These are phyloP conservation scores for Sphagnurus paluster DNA, from an alignment of 1,284 basidiomycete genomes.

Conservation along the genomic window DNA sequence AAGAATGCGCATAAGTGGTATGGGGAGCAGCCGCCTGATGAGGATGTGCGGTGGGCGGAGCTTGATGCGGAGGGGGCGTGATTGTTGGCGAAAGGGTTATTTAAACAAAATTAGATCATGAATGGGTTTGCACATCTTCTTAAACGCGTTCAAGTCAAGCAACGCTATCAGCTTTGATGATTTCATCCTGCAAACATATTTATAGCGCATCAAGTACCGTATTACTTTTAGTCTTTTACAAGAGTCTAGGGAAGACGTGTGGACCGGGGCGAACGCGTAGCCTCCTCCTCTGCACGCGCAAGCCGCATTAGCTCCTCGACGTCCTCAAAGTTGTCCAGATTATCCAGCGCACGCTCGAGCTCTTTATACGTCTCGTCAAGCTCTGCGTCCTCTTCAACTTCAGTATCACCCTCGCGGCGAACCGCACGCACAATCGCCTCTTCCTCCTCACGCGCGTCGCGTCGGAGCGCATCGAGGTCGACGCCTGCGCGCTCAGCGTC, in stretches of 20 bases:
- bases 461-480: no score
- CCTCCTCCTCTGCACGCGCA: not conserved
- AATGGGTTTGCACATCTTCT: no score
- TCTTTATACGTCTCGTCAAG: no score
- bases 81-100: slow-evolving; percentile 1
- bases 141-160: no score
- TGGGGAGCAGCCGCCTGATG: slow-evolving; percentile 36
- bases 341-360: slow-evolving; percentile 7
- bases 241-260: no score
- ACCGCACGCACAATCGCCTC: no score
- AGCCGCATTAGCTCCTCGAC: slow-evolving; percentile 2
- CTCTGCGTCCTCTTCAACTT: not conserved
- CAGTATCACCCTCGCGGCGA: slow-evolving; percentile 4
- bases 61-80: slow-evolving; percentile 11
- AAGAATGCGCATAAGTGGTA: slow-evolving; percentile 77
- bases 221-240: no score
- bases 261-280: not conserved
- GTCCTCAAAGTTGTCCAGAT: slow-evolving; percentile 4
- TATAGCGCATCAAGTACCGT: not conserved
- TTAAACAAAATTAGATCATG: no score
- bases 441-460: no score
- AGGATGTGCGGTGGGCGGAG: slow-evolving; percentile 28
- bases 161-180: no score
- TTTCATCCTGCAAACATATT: no score
- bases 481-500: no score